Evolutionary conservation across 345 rosid species (phyloP), one percentile per base, ranked within the genome.

Genomic region (Psidium friedrichsthalianum): DNA sequence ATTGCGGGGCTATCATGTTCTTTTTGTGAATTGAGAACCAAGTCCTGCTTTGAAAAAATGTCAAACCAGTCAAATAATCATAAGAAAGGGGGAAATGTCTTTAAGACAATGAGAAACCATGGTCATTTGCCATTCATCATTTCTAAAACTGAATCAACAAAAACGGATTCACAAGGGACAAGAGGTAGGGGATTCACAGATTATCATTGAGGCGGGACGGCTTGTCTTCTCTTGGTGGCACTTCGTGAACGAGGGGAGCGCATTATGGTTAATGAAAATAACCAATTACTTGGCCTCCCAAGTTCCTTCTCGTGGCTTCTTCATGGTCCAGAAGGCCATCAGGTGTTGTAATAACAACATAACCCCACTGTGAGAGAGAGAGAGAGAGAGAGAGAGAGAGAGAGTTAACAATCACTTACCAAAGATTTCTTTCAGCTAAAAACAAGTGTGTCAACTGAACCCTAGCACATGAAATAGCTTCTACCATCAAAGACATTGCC

Each of bases 281-380:
- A 87, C 99, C 99, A 87, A 96, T 94, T 88, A 97, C 96, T 82
- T 94, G 98, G 88, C 98, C 99, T 81, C 98, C 99, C 13, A 92
- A 96, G 74, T 97, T 96, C 83, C 93, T 89, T 83, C 74, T 92
- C 24, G 90, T 88, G 56, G 99, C 99, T 84, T 94, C 97, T 89
- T 97, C 99, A 87, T 97, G 99, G 85, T 97, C 99, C 95, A 97
- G 89, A 88, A 97, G 90, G 76, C 98, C 99, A 58, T 96, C 97
- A 2, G 98, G 98, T 85, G 99, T 95, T 78, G 98, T 93, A 83
- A 97, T 88, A 32, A 95, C 96, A 82, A 97, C 94, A 89, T 93
- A 97, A 88, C 98, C 98, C 97, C 98, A 97, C 98, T 97, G 93
- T 86, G 89, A 14, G 42, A 29, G 52, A 85, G 11, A 13, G 82